These are phyloP conservation scores for Aspergillus panamensis DNA, from an alignment of 495 filamentous ascomycete genomes.

Conservation along the genomic window DNA sequence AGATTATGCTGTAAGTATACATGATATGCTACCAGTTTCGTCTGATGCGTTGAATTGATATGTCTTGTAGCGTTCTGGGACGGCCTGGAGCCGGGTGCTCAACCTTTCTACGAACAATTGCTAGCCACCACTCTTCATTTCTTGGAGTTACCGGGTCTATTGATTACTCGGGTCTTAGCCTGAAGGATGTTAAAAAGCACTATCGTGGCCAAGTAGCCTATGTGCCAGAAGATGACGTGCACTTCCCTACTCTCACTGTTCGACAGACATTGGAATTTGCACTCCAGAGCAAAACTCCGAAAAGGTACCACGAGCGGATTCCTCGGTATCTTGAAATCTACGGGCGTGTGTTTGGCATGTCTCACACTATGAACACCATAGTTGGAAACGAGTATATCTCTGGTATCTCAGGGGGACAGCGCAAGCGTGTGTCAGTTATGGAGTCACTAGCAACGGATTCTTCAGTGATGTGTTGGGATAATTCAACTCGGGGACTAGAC, in stretches of 20 bases:
- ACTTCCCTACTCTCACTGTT: slow-evolving; percentile 79
- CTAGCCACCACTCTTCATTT: slow-evolving; percentile 76
- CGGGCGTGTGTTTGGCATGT: slow-evolving; percentile 77
- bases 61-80: slow-evolving; percentile 58
- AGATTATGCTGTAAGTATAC: slow-evolving; percentile 62
- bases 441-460: slow-evolving; percentile 67
- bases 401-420: slow-evolving; percentile 84
- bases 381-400: slow-evolving; percentile 81
- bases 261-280: slow-evolving; percentile 80
- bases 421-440: slow-evolving; percentile 57
- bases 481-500: slow-evolving; percentile 78
- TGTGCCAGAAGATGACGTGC: slow-evolving; percentile 77
- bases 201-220: slow-evolving; percentile 81
- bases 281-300: slow-evolving; percentile 70
- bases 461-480: slow-evolving; percentile 78
- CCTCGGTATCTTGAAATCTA: slow-evolving; percentile 67
- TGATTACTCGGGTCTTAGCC: slow-evolving; percentile 68
- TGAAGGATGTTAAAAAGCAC: slow-evolving; percentile 54
- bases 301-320: slow-evolving; percentile 64
- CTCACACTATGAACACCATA: slow-evolving; percentile 74
- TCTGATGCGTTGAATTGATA: not conserved
- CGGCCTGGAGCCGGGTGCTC: slow-evolving; percentile 84
- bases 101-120: slow-evolving; percentile 79
- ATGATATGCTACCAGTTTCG: not conserved
- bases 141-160: slow-evolving; percentile 74